Percentiles rank a stretch among this genome's conserved stretches.
These are phyloP conservation scores for Yamadazyma sp. DNA, from an alignment of 805 yeast genomes.

Conservation along the genomic window DNA sequence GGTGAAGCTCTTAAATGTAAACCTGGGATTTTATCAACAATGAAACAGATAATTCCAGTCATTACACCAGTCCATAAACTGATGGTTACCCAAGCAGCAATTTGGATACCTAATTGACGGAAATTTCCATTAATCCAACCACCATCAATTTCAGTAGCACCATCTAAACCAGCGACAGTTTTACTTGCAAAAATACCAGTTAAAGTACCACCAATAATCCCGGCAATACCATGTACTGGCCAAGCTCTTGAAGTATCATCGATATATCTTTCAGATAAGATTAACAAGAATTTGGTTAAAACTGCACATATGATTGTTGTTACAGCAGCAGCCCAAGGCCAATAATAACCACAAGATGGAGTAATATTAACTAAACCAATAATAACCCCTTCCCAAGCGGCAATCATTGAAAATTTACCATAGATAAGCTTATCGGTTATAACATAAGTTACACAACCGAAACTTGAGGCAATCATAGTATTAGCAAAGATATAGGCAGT, in stretches of 20 bases:
- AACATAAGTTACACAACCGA: constrained; percentile 45
- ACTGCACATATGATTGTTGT: constrained; percentile 39
- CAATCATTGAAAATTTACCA: constrained; percentile 38
- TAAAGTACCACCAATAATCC: constrained; percentile 41
- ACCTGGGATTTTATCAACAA: constrained; percentile 52
- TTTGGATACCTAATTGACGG: constrained; percentile 44
- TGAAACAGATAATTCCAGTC: constrained; percentile 42
- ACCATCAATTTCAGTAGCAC: constrained; percentile 40
- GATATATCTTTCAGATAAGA: constrained; percentile 36
- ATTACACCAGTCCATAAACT: constrained; percentile 44
- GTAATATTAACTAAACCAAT: constrained; percentile 46
- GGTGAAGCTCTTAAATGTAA: constrained; percentile 40
- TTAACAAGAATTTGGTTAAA: constrained; percentile 32
- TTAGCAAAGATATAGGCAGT: constrained; percentile 47
- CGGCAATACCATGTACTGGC: constrained; percentile 48
- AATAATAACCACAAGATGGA: constrained; percentile 44
- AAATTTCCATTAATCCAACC: constrained; percentile 48
- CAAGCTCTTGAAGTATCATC: constrained; percentile 47
- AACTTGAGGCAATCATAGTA: constrained; percentile 50
- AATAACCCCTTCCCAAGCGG: constrained; percentile 47
- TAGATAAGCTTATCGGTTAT: constrained; percentile 38
- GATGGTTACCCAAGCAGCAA: constrained; percentile 42
- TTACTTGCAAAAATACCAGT: constrained; percentile 46
- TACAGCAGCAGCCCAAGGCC: constrained; percentile 46
- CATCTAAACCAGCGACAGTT: constrained; percentile 42